Base-by-base conservation (phyloP, 352 stramenopile genomes). In the Lagenidium giganteum region DNA sequence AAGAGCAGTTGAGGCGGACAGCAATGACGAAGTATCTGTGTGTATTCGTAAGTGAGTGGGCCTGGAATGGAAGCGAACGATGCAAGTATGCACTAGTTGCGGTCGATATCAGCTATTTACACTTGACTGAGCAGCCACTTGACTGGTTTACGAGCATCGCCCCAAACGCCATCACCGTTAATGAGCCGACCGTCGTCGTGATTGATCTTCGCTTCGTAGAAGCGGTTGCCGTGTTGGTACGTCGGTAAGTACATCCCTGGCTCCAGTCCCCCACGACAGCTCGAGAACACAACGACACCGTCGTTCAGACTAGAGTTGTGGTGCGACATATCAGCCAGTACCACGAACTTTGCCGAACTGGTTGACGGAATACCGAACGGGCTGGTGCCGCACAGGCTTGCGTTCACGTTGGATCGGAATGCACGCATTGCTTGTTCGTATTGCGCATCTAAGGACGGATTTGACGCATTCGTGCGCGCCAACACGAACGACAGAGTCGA, bases 301-400 rank as follows among this genome's bases (percentile, higher is more conserved):
- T 79, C 67, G 36, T 70, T 61, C 14, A 35, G 20, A 4, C 42
- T 27, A 3, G 62, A 45, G 18, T 42, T 47, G 46, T 61, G 45
- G 30, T 58, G 35, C 8, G 54, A 65, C 8, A 47, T 44, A 14
- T 20, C 31, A 0, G 39, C 41, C 18, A 60, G 27, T 3, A 53
- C 41, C 26, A 45, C 25, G n/a, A 60, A 62, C 9, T 42, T 39
- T 3, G 27, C 8, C 5, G 53, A 62, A 20, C 48, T 57, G 21
- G 37, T 26, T 24, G 59, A 54, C 24, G 43, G 34, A 22, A 79
- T 38, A 1, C 61, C 64, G 5, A 56, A 51, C 3, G 57, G 32
- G 24, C 51, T 71, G 26, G 64, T 54, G 29, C 67, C 67, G 18
- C 67, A 78, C 12, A 79, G 35, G 37, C 43, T 54, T 2, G 53